Conservation (phyloP, 768 basidiomycete genomes). For the Mycena albidolilacea region DNA sequence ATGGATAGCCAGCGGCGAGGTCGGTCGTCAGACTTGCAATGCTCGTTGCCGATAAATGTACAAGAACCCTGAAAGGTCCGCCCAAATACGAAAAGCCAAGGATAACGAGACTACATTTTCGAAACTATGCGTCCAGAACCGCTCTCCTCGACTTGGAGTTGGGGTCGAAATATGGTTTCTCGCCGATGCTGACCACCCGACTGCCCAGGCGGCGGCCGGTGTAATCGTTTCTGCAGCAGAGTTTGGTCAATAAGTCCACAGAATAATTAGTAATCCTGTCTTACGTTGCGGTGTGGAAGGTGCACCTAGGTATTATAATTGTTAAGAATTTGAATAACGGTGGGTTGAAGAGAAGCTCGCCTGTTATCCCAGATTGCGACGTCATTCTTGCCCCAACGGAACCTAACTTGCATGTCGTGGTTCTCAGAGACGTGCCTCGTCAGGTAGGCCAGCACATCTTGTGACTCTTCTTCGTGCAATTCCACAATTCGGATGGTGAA, state of each 20-base stretch:
- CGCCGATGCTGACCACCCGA: constrained; percentile 68
- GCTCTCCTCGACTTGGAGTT: constrained; percentile 53
- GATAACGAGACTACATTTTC: no score
- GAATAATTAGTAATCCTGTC: constrained; percentile 19
- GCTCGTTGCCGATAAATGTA: no score
- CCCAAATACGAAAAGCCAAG: no score
- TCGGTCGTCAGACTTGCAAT: no score
- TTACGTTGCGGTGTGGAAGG: constrained; percentile 64
- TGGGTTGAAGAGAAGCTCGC: constrained; percentile 7
- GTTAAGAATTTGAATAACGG: not conserved
- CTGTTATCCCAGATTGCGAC: constrained; percentile 78
- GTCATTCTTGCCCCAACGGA: constrained; percentile 66
- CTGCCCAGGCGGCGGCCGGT: constrained; percentile 58
- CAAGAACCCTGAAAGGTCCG: no score
- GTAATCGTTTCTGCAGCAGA: constrained; percentile 51
- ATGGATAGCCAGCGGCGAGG: no score
- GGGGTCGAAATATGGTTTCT: constrained; percentile 66
- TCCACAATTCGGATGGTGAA: constrained; percentile 72
- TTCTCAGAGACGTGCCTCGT: constrained; percentile 66
- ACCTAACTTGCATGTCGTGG: constrained; percentile 70
- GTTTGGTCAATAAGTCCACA: not conserved
- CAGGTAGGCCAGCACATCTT: constrained; percentile 64
- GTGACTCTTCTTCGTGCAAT: constrained; percentile 68
- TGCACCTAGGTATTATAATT: constrained; percentile 40
- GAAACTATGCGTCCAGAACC: constrained; percentile 6